These are phyloP conservation scores for Metschnikowia noctiluminum DNA, from an alignment of 805 yeast genomes.

Conservation along the genomic window DNA sequence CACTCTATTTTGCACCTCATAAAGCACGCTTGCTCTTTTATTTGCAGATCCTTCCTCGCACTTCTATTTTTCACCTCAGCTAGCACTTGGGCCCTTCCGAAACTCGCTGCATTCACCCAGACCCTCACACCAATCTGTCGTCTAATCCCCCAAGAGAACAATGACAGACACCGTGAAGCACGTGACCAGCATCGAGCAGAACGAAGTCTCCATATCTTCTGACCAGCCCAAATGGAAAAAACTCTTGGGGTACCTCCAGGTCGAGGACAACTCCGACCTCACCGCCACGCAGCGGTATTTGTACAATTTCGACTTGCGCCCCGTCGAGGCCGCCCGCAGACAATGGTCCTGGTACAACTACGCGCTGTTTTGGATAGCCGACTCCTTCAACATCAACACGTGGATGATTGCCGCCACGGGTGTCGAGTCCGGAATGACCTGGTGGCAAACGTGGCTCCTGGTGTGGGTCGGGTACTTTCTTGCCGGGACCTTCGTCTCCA, in stretches of 20 bases:
- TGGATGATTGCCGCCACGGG: constrained; percentile 93
- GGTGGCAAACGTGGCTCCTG: constrained; percentile 92
- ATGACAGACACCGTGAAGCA: constrained; percentile 6
- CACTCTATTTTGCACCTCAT: no score
- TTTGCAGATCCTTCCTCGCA: no score
- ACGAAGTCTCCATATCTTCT: constrained; percentile 32
- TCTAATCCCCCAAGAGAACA: neutral
- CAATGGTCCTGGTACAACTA: constrained; percentile 85
- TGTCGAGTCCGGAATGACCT: constrained; percentile 59
- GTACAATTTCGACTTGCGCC: constrained; percentile 71
- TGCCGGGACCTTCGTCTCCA: constrained; percentile 64
- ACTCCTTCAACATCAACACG: constrained; percentile 83
- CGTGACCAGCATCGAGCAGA: constrained; percentile 4
- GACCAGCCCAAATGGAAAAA: constrained; percentile 58
- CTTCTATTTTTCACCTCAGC: no score
- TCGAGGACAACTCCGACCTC: constrained; percentile 40
- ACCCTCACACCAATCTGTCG: no score
- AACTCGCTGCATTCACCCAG: no score
- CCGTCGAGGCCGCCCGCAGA: constrained; percentile 71
- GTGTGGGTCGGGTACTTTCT: constrained; percentile 82
- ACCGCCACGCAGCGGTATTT: constrained; percentile 62
- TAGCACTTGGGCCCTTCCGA: no score
- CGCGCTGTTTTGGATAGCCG: constrained; percentile 83
- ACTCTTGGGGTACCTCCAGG: constrained; percentile 19
- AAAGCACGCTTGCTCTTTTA: no score